These are phyloP conservation scores for Jaenimonas drosophilae DNA, from an alignment of 208 protist genomes.

Conservation along the genomic window DNA sequence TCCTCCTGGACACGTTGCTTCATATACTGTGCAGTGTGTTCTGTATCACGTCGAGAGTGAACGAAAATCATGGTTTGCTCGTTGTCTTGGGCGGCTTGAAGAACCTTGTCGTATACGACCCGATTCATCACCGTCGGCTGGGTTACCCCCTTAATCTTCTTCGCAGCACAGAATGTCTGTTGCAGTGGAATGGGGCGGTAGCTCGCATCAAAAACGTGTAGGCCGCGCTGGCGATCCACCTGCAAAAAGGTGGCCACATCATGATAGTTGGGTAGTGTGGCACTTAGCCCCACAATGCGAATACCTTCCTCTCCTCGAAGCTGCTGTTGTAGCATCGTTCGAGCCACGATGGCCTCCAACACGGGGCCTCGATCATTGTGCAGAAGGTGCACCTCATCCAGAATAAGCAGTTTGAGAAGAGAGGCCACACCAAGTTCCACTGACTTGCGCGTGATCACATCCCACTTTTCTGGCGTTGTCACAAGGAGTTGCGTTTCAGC, in stretches of 20 bases:
- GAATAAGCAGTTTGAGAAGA: constrained; percentile 89
- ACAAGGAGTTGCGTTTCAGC: constrained; percentile 97
- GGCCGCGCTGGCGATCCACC: constrained; percentile 89
- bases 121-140: constrained; percentile 96
- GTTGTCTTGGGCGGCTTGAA: constrained; percentile 77
- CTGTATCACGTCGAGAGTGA: constrained; percentile 98
- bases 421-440: constrained; percentile 88
- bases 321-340: constrained; percentile 89
- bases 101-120: constrained; percentile 96
- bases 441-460: constrained; percentile 99
- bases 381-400: constrained; percentile 99
- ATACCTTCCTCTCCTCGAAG: constrained; percentile 75
- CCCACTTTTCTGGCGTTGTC: constrained; percentile 99
- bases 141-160: constrained; percentile 91
- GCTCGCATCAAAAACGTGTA: constrained; percentile 93
- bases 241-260: constrained; percentile 99
- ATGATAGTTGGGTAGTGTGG: constrained; percentile 99
- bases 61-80: constrained; percentile 99
- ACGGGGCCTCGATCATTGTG: constrained; percentile 99
- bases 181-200: constrained; percentile 97
- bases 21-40: constrained; percentile 91
- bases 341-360: constrained; percentile 97
- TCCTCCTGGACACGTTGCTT: constrained; percentile 85
- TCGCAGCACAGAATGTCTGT: constrained; percentile 98
- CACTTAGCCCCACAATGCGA: constrained; percentile 98